These are phyloP conservation scores for Crithidia mellificae DNA, from an alignment of 208 protist genomes.

Conservation along the genomic window DNA sequence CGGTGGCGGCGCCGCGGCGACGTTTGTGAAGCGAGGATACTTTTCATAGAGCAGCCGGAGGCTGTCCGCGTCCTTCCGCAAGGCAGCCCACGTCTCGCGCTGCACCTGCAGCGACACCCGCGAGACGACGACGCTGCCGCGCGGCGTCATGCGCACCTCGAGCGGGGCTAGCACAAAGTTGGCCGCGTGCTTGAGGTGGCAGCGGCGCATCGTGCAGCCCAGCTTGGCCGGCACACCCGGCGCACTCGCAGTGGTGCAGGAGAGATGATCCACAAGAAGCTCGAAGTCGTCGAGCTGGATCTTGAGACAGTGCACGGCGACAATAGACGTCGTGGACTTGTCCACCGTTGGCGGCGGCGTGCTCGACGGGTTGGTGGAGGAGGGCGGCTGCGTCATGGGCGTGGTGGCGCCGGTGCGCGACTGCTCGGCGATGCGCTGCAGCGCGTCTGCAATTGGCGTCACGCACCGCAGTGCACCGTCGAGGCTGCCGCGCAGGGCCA, in stretches of 20 bases:
- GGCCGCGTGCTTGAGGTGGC: conserved; percentile 29
- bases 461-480: conserved; percentile 28
- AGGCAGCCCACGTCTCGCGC: conserved; percentile 32
- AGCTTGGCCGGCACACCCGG: conserved; percentile 20
- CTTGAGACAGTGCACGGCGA: conserved; percentile 17
- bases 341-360: not conserved
- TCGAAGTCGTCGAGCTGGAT: conserved; percentile 25
- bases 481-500: conserved; percentile 23
- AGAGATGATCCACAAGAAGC: conserved; percentile 32
- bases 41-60: conserved; percentile 27
- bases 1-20: not conserved
- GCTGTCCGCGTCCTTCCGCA: conserved; percentile 23
- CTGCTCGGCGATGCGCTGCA: conserved; percentile 29
- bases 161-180: conserved; percentile 35
- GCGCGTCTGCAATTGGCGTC: conserved; percentile 29
- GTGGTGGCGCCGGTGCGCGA: conserved; percentile 10
- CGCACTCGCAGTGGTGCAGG: conserved; percentile 26
- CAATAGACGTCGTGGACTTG: conserved; percentile 16
- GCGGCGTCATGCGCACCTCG: conserved; percentile 33
- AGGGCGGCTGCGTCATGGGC: not conserved
- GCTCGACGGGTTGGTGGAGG: not conserved
- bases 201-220: conserved; percentile 43
- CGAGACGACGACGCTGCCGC: conserved; percentile 34
- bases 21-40: conserved; percentile 14
- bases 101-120: conserved; percentile 30